Percentiles rank a stretch among this genome's conserved stretches.
Conservation (phyloP, 805 yeast genomes). For the Candida loeiensis region DNA sequence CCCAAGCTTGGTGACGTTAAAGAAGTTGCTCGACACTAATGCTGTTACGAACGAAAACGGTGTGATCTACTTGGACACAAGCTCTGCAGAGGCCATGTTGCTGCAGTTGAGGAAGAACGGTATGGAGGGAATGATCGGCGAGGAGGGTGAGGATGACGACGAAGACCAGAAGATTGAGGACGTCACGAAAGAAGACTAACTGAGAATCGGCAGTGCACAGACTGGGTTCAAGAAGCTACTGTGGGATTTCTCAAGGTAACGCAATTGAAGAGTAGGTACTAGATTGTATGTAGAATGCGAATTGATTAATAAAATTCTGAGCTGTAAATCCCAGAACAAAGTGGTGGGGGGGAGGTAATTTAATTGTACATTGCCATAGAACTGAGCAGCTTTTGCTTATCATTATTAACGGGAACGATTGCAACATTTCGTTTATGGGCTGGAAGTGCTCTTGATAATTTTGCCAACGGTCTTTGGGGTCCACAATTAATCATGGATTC, state of each 20-base stretch:
- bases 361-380: no score
- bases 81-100: constrained; percentile 60
- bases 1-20: constrained; percentile 9
- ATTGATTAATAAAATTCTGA: not conserved
- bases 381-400: no score
- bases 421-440: no score
- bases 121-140: constrained; percentile 26
- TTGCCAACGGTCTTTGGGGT: no score
- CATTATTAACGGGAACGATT: no score
- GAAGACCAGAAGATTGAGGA: constrained; percentile 31
- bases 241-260: not conserved
- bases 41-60: constrained; percentile 59
- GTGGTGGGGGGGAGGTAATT: no score
- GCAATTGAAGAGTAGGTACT: not conserved
- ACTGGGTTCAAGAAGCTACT: not conserved
- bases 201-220: no score
- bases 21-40: constrained; percentile 26
- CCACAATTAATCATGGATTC: no score
- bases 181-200: constrained; percentile 26
- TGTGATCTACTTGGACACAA: constrained; percentile 60
- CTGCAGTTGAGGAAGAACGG: constrained; percentile 38
- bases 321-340: no score
- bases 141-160: constrained; percentile 29
- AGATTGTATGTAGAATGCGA: constrained; percentile 2
- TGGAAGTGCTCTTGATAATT: no score